These are phyloP conservation scores for Flaveria sonorensis DNA, from an alignment of 129 eudicot species.

Conservation along the genomic window DNA sequence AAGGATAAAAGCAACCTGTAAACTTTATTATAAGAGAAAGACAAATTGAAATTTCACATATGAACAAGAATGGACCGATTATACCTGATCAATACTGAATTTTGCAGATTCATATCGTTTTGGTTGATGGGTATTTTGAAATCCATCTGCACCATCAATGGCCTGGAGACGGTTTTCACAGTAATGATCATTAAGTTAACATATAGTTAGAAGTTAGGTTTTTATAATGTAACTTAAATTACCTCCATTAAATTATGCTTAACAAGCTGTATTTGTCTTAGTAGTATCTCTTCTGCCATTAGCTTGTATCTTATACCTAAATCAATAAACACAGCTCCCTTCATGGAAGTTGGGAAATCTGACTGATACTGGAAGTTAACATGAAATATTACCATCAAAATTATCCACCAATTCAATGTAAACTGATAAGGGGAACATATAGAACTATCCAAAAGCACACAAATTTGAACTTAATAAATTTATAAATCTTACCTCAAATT, in stretches of 20 bases:
- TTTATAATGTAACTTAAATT: background rate
- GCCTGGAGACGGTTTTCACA: slow-evolving; percentile 56
- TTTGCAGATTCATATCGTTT: slow-evolving; percentile 79
- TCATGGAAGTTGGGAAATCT: slow-evolving; percentile 69
- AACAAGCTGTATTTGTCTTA: slow-evolving; percentile 75
- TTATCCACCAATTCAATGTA: background rate
- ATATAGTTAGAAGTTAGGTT: background rate
- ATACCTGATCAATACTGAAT: slow-evolving; percentile 87
- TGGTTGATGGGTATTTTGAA: slow-evolving; percentile 89
- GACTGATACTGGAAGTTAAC: slow-evolving; percentile 72
- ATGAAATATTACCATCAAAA: slow-evolving; percentile 3
- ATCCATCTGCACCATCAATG: slow-evolving; percentile 90
- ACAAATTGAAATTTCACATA: slow-evolving; percentile 6
- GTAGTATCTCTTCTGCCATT: slow-evolving; percentile 82
- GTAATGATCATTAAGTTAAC: slow-evolving; percentile 10
- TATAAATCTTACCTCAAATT: slow-evolving; percentile 71
- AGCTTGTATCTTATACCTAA: slow-evolving; percentile 87
- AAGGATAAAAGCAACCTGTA: slow-evolving; percentile 83
- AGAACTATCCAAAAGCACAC: background rate
- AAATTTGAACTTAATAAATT: background rate
- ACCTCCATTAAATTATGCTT: slow-evolving; percentile 77
- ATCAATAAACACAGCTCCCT: slow-evolving; percentile 86
- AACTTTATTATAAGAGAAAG: slow-evolving; percentile 8
- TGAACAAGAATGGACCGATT: slow-evolving; percentile 1
- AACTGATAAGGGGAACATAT: background rate